Evolutionary conservation across 306 rosid species (phyloP).

Genomic region (Cucurbita moschata): DNA sequence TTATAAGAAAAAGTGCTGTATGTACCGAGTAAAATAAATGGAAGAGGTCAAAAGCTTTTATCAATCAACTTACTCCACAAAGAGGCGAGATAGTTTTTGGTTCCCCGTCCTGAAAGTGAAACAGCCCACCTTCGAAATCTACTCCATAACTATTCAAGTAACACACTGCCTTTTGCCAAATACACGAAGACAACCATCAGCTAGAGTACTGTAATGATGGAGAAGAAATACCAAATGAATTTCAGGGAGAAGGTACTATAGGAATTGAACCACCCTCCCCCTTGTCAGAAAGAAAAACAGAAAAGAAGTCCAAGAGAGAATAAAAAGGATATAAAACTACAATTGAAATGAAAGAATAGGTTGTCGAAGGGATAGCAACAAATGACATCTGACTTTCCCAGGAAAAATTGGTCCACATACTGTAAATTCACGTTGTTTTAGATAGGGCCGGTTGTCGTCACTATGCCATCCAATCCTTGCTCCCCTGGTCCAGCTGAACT

Average conservation of each 20-base stretch:
- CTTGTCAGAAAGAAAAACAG: neutral
- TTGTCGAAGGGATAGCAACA: neutral
- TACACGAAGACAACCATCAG: constrained; percentile 15
- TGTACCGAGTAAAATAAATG: neutral
- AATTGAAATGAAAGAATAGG: neutral
- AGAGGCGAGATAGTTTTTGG: constrained; percentile 45
- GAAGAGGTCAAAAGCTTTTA: neutral
- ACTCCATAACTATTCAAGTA: constrained; percentile 51
- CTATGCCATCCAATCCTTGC: constrained; percentile 96
- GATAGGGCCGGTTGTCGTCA: constrained; percentile 81
- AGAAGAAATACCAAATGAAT: neutral
- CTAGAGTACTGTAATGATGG: neutral
- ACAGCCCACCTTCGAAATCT: constrained; percentile 74
- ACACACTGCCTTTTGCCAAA: constrained; percentile 69
- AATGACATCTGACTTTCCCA: neutral
- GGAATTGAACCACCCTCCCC: neutral
- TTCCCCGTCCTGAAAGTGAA: constrained; percentile 74
- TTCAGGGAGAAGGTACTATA: neutral
- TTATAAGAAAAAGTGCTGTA: neutral
- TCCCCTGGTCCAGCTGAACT: constrained; percentile 67
- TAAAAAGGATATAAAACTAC: neutral
- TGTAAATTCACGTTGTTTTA: constrained; percentile 71
- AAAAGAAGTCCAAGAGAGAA: neutral
- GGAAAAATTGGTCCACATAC: constrained; percentile 22
- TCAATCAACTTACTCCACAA: constrained; percentile 53